Evolutionary conservation across 148 eudicot species (phyloP), one percentile per base, ranked within the genome.

Genomic region (Drosera capensis): DNA sequence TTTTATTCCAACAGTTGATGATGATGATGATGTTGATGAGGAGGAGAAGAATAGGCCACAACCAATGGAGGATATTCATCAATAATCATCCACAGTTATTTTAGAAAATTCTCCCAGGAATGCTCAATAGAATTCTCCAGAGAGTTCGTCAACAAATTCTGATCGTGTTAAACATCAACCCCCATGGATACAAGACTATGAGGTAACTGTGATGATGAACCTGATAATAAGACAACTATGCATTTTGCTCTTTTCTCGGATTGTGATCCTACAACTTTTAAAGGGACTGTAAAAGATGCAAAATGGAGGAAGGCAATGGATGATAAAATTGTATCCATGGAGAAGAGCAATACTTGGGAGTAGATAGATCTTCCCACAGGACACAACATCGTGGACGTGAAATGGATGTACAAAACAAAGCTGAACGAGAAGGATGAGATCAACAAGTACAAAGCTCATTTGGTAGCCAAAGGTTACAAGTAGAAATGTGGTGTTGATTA

Each of bases 251-350:
- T 62, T 14, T 54, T 62, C 30, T 41, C 25, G 31, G 21, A 51
- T 42, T 38, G 56, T 31, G 48, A 56, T 34, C 68, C 63, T 25
- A 42, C 37, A 9, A 51, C 9, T 2, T 64, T 40, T 37, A 49
- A 49, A 40, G 40, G 20, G 12, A 58, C 41, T 24, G 30, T 40
- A 14, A 55, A 63, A 49, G 51, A 56, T 36, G 5, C 21, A 34
- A 63, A 50, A 17, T 55, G 52, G 56, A 21, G 23, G 26, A 44
- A 38, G 26, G 68, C 62, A 14, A 54, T 54, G 60, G 19, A 54
- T 46, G 50, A 17, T 14, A 50, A 62, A 42, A 62, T 55, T 5
- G 13, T 22, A 13, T 8, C 57, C 40, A 60, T 60, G 24, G 52
- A 52, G 8, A 60, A 8, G 22, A 48, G 42, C 29, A 20, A 49